Base-by-base conservation (phyloP, 345 rosid species). In the Gossypium anomalum region DNA sequence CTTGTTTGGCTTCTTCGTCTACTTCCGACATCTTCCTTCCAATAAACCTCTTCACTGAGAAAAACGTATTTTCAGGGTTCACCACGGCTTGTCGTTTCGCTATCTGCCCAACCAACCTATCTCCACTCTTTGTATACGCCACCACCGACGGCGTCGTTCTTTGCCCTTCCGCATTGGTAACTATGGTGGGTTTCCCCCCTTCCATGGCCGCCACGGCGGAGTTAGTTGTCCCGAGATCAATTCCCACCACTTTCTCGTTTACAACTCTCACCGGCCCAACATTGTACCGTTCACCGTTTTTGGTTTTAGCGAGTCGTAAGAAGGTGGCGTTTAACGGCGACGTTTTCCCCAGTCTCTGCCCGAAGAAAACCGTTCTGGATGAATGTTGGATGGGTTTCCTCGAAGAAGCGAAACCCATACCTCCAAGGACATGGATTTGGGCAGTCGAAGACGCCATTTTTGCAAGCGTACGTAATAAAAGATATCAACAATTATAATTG, bases 191-290 rank as follows among this genome's bases (percentile, higher is more conserved):
- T 78, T 95, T 90, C 22, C 99, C 99, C 64, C 99, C 99, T 80
- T 95, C 99, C 98, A 95, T 95, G 0, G 98, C 99, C 44, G 99
- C 99, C 22, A 91, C 99, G 1, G 98, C 98, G 11, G 99, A 95
- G 75, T 95, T 95, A 11, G 98, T 95, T 11, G 99, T 95, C 43
- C 99, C 99, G 74, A 91, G 74, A 82, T 95, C 99, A 67, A 95
- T 95, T 43, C 98, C 99, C 25, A 95, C 97, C 5, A 93, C 94
- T 61, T 95, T 95, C 87, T 95, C 99, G 61, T 80, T 86, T 51
- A 85, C 92, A 14, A 91, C 93, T 22, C 92, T 80, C 13, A 90
- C 75, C 0, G 95, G 92, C 15, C 93, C 94, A 0, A 81, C 83
- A 1, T 79, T 45, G 64, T 70, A 81, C 16, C 91, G 82, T 16